Conservation (phyloP, 805 yeast species). For the Kluyveromyces dobzhanskii region DNA sequence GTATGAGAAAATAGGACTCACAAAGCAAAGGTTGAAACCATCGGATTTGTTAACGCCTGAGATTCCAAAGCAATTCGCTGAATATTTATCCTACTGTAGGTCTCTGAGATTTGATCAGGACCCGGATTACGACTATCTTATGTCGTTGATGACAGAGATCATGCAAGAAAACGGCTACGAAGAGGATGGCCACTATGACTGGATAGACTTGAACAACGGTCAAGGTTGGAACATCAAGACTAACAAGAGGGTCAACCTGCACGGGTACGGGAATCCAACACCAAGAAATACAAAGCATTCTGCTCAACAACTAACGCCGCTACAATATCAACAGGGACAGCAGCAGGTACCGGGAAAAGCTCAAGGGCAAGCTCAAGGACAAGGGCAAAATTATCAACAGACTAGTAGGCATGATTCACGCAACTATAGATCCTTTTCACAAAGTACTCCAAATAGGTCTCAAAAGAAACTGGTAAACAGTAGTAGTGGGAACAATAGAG, state of each 20-base stretch:
- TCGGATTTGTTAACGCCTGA: slow-evolving; percentile 49
- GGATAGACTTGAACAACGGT: slow-evolving; percentile 75
- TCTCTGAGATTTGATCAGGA: slow-evolving; percentile 67
- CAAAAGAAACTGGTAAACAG: not conserved
- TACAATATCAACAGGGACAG: slow-evolving; percentile 9
- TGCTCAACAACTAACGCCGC: slow-evolving; percentile 14
- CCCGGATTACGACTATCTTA: slow-evolving; percentile 65
- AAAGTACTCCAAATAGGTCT: slow-evolving; percentile 4
- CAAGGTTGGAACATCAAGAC: slow-evolving; percentile 73
- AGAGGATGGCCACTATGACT: slow-evolving; percentile 66
- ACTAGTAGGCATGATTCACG: slow-evolving; percentile 11
- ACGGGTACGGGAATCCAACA: slow-evolving; percentile 72
- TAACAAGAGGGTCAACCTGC: slow-evolving; percentile 70
- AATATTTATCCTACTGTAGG: slow-evolving; percentile 62
- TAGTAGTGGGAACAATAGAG: not conserved
- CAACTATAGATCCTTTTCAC: slow-evolving; percentile 12
- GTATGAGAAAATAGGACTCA: slow-evolving; percentile 78
- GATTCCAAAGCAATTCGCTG: slow-evolving; percentile 66
- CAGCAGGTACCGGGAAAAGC: slow-evolving; percentile 11
- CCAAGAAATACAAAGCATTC: slow-evolving; percentile 30
- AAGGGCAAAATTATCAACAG: slow-evolving; percentile 13
- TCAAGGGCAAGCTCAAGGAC: slow-evolving; percentile 14
- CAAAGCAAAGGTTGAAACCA: slow-evolving; percentile 62
- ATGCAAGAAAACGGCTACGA: slow-evolving; percentile 48
- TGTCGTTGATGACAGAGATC: slow-evolving; percentile 51